These are phyloP conservation scores for Capronia epimyces DNA, from an alignment of 2,329 filamentous ascomycete genomes.

Conservation along the genomic window DNA sequence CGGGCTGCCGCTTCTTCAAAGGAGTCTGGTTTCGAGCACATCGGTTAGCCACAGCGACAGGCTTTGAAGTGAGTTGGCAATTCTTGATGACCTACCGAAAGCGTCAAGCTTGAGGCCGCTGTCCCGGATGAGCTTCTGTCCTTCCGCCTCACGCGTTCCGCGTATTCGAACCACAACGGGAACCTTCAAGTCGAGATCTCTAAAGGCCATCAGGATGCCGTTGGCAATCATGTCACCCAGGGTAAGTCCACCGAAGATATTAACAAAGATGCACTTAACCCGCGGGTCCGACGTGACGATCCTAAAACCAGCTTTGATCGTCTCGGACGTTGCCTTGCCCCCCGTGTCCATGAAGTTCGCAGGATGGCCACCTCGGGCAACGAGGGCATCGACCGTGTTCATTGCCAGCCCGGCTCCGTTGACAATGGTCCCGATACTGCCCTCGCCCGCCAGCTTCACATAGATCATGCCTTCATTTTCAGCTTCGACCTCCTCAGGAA, in stretches of 20 bases:
- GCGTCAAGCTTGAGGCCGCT: conserved; percentile 64
- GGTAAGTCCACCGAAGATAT: conserved; percentile 66
- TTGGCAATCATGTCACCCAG: conserved; percentile 76
- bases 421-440: conserved; percentile 68
- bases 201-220: conserved; percentile 67
- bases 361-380: conserved; percentile 59
- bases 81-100: conserved; percentile 60
- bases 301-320: conserved; percentile 70
- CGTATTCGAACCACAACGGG: conserved; percentile 73
- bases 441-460: conserved; percentile 54
- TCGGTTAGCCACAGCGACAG: background rate
- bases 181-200: conserved; percentile 59
- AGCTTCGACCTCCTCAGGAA: conserved; percentile 55
- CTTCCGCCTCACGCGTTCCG: conserved; percentile 67
- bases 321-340: conserved; percentile 77
- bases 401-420: conserved; percentile 87
- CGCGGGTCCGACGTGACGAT: conserved; percentile 66
- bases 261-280: conserved; percentile 67
- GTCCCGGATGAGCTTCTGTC: conserved; percentile 63
- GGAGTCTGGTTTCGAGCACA: conserved; percentile 35
- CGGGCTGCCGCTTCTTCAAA: conserved; percentile 61
- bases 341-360: conserved; percentile 88
- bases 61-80: background rate
- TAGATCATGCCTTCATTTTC: conserved; percentile 73
- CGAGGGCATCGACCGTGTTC: conserved; percentile 80